Evolutionary conservation across 129 eudicot genomes (phyloP).

Genomic region (Calendula officinalis): DNA sequence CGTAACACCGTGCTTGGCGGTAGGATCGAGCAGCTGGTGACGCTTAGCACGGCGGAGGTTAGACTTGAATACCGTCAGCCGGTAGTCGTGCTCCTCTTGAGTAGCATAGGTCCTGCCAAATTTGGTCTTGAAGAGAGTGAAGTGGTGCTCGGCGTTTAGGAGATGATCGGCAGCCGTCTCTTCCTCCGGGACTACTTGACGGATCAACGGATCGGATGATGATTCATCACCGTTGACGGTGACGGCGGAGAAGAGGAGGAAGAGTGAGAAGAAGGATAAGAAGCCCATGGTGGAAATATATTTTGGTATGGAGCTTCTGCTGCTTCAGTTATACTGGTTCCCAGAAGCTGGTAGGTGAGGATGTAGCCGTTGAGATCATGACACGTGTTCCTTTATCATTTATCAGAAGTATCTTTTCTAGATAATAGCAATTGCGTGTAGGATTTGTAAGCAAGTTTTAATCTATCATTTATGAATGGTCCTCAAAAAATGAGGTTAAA

Average conservation of each 20-base stretch:
- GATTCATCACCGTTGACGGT: slow-evolving; percentile 8
- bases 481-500: neutral
- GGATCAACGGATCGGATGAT: slow-evolving; percentile 56
- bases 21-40: slow-evolving; percentile 75
- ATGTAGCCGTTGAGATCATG: slow-evolving; percentile 1
- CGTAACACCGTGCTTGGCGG: slow-evolving; percentile 82
- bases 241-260: slow-evolving; percentile 24
- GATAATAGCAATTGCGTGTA: slow-evolving; percentile 7
- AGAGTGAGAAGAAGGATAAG: slow-evolving; percentile 27
- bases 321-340: slow-evolving; percentile 26
- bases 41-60: slow-evolving; percentile 87
- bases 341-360: slow-evolving; percentile 29
- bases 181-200: slow-evolving; percentile 59
- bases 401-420: neutral
- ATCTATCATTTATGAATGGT: neutral
- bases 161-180: slow-evolving; percentile 39
- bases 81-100: slow-evolving; percentile 70
- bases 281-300: slow-evolving; percentile 16
- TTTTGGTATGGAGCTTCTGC: neutral
- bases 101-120: slow-evolving; percentile 51
- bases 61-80: slow-evolving; percentile 62
- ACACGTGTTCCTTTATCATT: neutral
- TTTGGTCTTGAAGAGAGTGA: slow-evolving; percentile 67
- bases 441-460: neutral
- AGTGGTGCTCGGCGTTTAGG: slow-evolving; percentile 77